phyloP scores from a whole-genome alignment of 2,329 filamentous ascomycete genomes.

The Aspergillus arachidicola region DNA sequence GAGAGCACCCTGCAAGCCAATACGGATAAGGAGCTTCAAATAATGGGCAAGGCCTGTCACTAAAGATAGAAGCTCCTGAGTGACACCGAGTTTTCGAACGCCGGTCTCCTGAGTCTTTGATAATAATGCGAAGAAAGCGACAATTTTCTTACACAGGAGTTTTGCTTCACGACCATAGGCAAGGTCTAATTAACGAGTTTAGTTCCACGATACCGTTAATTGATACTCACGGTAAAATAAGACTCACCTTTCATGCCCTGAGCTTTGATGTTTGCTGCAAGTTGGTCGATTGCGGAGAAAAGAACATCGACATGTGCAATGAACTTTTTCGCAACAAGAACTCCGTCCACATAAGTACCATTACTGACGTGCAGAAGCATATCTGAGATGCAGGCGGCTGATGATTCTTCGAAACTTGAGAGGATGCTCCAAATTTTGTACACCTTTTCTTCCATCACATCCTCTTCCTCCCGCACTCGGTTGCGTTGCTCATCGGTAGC shows the following conservation, averaged over 20 bases:
- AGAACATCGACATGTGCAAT: constrained; percentile 94
- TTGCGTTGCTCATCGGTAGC: constrained; percentile 71
- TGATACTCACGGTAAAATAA: constrained; percentile 19
- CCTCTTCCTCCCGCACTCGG: constrained; percentile 79
- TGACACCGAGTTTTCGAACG: constrained; percentile 89
- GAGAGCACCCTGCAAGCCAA: constrained; percentile 90
- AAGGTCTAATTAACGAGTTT: constrained; percentile 60
- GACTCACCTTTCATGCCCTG: constrained; percentile 73
- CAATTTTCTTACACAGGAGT: constrained; percentile 98
- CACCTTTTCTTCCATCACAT: constrained; percentile 95
- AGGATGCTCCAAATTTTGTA: constrained; percentile 98
- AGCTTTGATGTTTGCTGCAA: constrained; percentile 72
- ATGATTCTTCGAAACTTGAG: constrained; percentile 96
- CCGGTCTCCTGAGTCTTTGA: constrained; percentile 93
- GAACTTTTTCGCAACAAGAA: constrained; percentile 92
- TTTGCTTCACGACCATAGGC: constrained; percentile 97
- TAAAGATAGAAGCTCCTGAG: constrained; percentile 94
- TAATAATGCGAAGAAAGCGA: constrained; percentile 92
- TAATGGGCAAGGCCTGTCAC: constrained; percentile 97
- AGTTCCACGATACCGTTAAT: constrained; percentile 16
- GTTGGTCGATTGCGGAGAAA: constrained; percentile 82
- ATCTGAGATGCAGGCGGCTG: constrained; percentile 96
- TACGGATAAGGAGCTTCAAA: constrained; percentile 93
- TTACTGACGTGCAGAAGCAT: constrained; percentile 99
- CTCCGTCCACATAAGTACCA: constrained; percentile 91